Evolutionary conservation across 2,329 filamentous ascomycete genomes (phyloP).

Genomic region (Beauveria bassiana): DNA sequence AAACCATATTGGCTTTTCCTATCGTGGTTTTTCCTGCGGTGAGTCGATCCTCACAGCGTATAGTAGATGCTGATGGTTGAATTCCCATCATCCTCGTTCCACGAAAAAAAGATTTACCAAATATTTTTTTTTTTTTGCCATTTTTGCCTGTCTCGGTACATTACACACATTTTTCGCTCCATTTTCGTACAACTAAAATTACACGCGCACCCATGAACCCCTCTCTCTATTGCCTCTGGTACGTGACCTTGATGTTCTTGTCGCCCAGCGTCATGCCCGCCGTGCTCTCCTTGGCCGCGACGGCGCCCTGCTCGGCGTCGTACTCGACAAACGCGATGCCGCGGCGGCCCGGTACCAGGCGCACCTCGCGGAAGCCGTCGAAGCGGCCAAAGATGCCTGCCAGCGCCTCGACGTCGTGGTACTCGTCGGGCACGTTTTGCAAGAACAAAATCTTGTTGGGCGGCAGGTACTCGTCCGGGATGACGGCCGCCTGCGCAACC

Average conservation of each 20-base stretch:
- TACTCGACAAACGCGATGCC: slow-evolving; percentile 97
- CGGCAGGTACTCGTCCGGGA: slow-evolving; percentile 96
- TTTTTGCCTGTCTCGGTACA: too few species aligned
- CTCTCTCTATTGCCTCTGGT: slow-evolving; percentile 68
- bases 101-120: not conserved
- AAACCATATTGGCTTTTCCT: too few species aligned
- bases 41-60: too few species aligned
- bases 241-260: slow-evolving; percentile 87
- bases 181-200: slow-evolving; percentile 1
- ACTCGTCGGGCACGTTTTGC: slow-evolving; percentile 83
- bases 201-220: not conserved
- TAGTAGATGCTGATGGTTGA: not conserved
- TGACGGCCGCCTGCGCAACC: slow-evolving; percentile 58
- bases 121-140: not conserved
- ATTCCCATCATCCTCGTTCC: not conserved
- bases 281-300: slow-evolving; percentile 88
- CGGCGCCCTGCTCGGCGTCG: slow-evolving; percentile 80
- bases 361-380: slow-evolving; percentile 89
- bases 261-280: slow-evolving; percentile 72
- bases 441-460: slow-evolving; percentile 96
- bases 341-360: slow-evolving; percentile 75
- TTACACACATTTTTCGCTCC: not conserved
- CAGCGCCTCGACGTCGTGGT: slow-evolving; percentile 66
- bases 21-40: too few species aligned
- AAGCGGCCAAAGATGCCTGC: slow-evolving; percentile 78